Conservation (phyloP, 2,329 filamentous ascomycete genomes). For the Curvularia hawaiiensis region DNA sequence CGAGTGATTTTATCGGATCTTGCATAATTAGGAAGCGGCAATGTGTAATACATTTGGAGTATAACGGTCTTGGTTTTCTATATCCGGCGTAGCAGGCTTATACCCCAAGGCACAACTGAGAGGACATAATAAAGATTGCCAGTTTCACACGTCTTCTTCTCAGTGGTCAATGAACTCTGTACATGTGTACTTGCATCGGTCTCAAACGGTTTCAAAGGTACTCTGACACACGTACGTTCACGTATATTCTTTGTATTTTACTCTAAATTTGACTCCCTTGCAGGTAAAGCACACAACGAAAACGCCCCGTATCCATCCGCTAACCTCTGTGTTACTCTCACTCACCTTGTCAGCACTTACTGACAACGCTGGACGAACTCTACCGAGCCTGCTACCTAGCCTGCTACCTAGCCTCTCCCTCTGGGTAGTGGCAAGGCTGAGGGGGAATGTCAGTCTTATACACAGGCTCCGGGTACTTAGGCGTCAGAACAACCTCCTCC, state of each 20-base stretch:
- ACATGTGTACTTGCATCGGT: neutral
- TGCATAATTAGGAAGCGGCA: too few relatives aligned
- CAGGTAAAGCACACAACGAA: neutral
- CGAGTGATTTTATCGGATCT: too few relatives aligned
- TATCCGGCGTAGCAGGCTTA: slow-evolving; percentile 3
- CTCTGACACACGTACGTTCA: neutral
- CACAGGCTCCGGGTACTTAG: neutral
- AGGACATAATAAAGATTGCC: neutral
- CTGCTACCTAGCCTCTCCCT: neutral
- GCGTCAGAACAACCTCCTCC: neutral
- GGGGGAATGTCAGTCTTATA: neutral
- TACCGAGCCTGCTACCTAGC: neutral
- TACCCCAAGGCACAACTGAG: slow-evolving; percentile 11
- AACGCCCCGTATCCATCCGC: neutral
- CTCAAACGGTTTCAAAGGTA: neutral
- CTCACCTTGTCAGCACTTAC: neutral
- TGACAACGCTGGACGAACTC: neutral
- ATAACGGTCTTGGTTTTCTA: neutral
- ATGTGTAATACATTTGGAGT: neutral
- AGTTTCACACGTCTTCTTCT: neutral
- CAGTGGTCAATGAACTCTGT: neutral
- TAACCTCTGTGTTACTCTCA: too few relatives aligned
- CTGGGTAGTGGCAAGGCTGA: neutral
- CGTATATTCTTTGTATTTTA: neutral
- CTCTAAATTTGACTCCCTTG: neutral